Base-by-base conservation (phyloP, 1,139 yeast genomes). In the Yamadazyma songkhlaensis region DNA sequence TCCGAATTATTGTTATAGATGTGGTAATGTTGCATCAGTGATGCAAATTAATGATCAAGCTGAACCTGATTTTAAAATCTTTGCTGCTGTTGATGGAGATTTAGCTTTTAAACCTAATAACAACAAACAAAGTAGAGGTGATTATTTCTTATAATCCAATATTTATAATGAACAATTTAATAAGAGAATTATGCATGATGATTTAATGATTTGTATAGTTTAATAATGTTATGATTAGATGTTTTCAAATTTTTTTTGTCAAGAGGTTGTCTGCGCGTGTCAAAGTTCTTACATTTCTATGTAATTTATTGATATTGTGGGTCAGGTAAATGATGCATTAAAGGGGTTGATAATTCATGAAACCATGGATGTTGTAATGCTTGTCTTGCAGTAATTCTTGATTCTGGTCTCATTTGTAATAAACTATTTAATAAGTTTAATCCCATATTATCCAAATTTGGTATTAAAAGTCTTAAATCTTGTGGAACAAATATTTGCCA, bases 1-100 rank as follows among this genome's bases (percentile, higher is more conserved):
- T 9, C 98, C 98, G 30, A 92, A 92, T 60, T 92, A 92, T 65
- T 92, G 98, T 65, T 92, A 92, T 60, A 74, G 98, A 54, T 92
- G 98, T 64, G 98, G 98, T 38, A 92, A 92, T 59, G 97, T 92
- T 38, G 98, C 98, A 31, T 85, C 95, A 70, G 97, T 92, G 20
- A 92, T 92, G 97, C 87, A 88, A 60, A 85, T 92, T 41, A 95
- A 84, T 50, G 96, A 87, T 47, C 83, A 83, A 51, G 68, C 86
- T 50, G 84, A 81, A 45, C 96, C 97, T 9, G 84, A 87, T 56
- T 92, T 92, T 64, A 87, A 88, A 59, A 92, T 92, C 29, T 92
- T 92, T 62, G 84, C 89, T 53, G 97, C 97, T 10, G 98, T 92
- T 35, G 97, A 89, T 59, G 98, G 95, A 54, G 77, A 70, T 50